Percentiles rank a stretch among this genome's conserved stretches.
phyloP scores from a whole-genome alignment of 768 basidiomycete genomes.

The Amanita phalloides region DNA sequence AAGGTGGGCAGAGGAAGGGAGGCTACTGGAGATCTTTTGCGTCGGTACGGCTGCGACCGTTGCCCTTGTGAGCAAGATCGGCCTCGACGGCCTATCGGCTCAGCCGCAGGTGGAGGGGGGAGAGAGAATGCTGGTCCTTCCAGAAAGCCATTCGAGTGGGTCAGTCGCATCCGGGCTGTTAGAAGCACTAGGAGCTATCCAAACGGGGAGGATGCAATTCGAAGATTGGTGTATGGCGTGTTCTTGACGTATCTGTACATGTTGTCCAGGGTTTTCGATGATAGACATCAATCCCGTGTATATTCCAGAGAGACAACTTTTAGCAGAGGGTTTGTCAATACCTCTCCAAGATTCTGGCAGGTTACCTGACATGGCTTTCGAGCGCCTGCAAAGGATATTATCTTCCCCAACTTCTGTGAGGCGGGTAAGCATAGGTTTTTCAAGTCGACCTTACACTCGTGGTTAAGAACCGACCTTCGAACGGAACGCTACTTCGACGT shows the following conservation, averaged over 20 bases:
- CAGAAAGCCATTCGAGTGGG: slow-evolving; percentile 28
- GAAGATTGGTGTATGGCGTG: slow-evolving; percentile 50
- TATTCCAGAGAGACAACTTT: no score
- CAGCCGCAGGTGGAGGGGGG: neutral
- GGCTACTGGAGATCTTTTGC: slow-evolving; percentile 64
- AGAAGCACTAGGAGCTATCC: slow-evolving; percentile 55
- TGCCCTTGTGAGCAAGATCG: slow-evolving; percentile 49
- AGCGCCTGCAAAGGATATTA: no score
- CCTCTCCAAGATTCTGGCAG: no score
- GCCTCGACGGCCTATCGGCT: slow-evolving; percentile 23
- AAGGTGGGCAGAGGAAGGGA: slow-evolving; percentile 34
- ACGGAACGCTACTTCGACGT: no score
- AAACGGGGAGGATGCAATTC: slow-evolving; percentile 54
- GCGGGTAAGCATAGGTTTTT: no score
- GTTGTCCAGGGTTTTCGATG: no score
- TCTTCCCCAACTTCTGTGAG: no score
- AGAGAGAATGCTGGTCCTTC: slow-evolving; percentile 32
- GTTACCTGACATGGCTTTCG: no score
- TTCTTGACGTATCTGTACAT: neutral
- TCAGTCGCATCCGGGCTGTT: slow-evolving; percentile 56
- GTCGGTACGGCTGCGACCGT: slow-evolving; percentile 73
- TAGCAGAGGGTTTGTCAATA: no score
- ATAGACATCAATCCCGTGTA: no score
- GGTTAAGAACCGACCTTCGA: no score
- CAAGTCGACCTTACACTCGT: no score